Base-by-base conservation (phyloP, 139 green algal genomes). In the Micromonas pusilla region DNA sequence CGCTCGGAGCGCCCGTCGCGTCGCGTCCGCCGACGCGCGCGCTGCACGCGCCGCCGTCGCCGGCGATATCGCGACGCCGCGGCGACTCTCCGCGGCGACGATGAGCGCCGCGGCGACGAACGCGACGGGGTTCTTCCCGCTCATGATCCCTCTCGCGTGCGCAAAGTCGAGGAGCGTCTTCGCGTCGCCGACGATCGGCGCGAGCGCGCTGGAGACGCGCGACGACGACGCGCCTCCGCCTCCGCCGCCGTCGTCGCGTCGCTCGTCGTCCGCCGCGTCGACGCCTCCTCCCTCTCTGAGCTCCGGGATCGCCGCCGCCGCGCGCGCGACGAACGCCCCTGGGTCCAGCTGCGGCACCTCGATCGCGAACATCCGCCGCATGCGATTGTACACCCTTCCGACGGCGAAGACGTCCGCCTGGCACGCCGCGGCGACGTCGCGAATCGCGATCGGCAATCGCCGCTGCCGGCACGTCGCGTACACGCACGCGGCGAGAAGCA, bases 321-420 rank as follows among this genome's bases (percentile, higher is more conserved):
- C 65, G 28, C 65, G 65, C 65, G 65, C 65, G 28, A 72, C 65
- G 65, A 52, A 72, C 32, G 32, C 38, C 65, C 23, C 65, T 26
- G 65, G 65, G 33, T 72, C 65, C 3, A 72, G 28, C 65, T 25
- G 65, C 13, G 65, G 65, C 65, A 72, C 33, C 65, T 72, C 38
- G 21, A 72, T 4, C 65, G 13, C 65, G 30, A 45, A 26, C 30
- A 72, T 26, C 4, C n/a, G 13, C 38, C 38, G 26, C 26, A 72
- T 4, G 3, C 33, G 36, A 16, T 72, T 32, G 33, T 52, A 72
- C 65, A 72, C 65, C 4, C 65, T 25, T 21, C 65, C 65, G 2
- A 72, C 3, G 28, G 65, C 33, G 65, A 72, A 72, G 13, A 72
- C 65, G 65, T 72, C 33, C 65, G 38, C 28, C 65, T 32, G 33